Base-by-base conservation (phyloP, 169 alveolate species). In the Eimeria necatrix region DNA sequence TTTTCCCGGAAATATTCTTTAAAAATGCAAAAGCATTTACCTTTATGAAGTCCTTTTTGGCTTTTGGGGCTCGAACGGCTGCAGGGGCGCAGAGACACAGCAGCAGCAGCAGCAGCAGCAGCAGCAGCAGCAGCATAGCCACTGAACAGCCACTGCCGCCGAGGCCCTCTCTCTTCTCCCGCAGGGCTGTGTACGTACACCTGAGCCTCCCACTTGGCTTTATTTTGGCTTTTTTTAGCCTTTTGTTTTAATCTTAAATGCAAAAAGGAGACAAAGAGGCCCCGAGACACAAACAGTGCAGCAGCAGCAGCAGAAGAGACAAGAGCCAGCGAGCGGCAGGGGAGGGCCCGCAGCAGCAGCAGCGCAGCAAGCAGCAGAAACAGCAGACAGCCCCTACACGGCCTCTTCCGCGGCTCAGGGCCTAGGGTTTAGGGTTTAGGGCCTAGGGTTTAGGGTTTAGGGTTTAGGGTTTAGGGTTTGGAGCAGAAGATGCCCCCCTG, bases 361-460 rank as follows among this genome's bases (percentile, higher is more conserved):
- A 12, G 73, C 22, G 41, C 22, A 16, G 26, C 73, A 12, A 6
- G 41, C 41, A 32, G 41, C 41, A 32, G 41, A 32, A 32, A 2
- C 41, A 32, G 41, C 41, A 32, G 41, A 32, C 41, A 32, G 41
- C 41, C 41, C 41, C 41, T 32, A 32, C 41, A 32, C 41, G 41
- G 41, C 41, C 41, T 32, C 41, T 32, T 32, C 41, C 41, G 0
- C 41, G 41, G 41, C 41, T 32, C 41, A 32, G 41, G 41, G 41
- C 41, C 41, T 32, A 32, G 41, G 90, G 74, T 52, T 52, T 81
- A 81, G 93, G 24, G 56, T 12, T 14, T 26, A 10, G 81, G 59
- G 80, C 41, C 41, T 32, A 32, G 41, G 90, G 74, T 52, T 52
- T 81, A 81, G 93, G 24, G 56, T 12, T 14, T 26, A 10, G 81